Conservation (phyloP, 164 flowering plant genomes). For the Echeveria elegans region DNA sequence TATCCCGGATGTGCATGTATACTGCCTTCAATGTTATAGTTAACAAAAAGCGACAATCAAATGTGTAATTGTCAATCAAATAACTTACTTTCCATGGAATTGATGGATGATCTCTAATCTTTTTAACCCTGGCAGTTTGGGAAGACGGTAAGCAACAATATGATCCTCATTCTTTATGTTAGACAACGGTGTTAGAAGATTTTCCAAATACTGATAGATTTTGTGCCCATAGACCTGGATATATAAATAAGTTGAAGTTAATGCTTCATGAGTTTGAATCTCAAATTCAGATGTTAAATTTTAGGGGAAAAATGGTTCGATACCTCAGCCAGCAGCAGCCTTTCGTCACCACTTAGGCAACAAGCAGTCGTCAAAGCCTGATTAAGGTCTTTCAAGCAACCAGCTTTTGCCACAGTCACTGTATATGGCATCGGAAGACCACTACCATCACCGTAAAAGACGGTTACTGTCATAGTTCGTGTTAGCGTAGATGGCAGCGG, state of each 20-base stretch:
- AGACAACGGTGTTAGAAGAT: slow-evolving; percentile 45
- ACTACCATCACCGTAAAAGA: slow-evolving; percentile 75
- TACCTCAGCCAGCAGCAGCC: slow-evolving; percentile 83
- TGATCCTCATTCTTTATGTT: slow-evolving; percentile 70
- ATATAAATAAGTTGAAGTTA: slow-evolving; percentile 14
- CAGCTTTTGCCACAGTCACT: slow-evolving; percentile 58
- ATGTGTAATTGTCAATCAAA: neutral
- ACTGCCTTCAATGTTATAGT: neutral
- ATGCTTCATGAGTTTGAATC: neutral
- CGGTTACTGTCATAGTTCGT: slow-evolving; percentile 65
- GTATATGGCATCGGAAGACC: slow-evolving; percentile 84
- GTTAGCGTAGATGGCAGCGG: slow-evolving; percentile 73
- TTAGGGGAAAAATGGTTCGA: neutral
- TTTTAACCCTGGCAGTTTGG: slow-evolving; percentile 31
- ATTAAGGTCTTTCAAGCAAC: slow-evolving; percentile 57
- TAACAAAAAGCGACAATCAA: too few species aligned
- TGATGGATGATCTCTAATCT: slow-evolving; percentile 61
- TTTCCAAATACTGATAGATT: slow-evolving; percentile 57
- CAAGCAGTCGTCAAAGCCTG: slow-evolving; percentile 57
- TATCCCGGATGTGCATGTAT: neutral
- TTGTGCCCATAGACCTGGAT: slow-evolving; percentile 61
- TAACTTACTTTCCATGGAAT: slow-evolving; percentile 46
- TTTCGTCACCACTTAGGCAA: slow-evolving; percentile 67
- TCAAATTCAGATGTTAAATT: neutral
- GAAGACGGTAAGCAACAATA: slow-evolving; percentile 73